phyloP scores from a whole-genome alignment of 116 monocot genomes.

The Iris pallida region DNA sequence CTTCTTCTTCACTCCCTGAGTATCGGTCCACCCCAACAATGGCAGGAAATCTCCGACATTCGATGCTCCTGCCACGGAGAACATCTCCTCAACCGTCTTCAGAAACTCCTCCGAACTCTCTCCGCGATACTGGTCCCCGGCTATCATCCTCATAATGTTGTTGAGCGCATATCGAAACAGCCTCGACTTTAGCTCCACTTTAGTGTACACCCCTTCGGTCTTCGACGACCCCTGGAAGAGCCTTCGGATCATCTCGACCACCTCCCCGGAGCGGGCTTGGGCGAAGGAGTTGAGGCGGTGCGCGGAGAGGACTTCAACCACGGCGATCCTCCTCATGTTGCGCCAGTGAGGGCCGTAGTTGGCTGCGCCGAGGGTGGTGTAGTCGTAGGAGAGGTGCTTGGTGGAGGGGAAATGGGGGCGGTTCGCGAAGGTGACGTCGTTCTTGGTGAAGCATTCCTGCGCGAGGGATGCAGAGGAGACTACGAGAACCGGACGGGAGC shows the following conservation, averaged over 20 bases:
- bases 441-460: slow-evolving; percentile 25
- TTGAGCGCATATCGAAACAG: slow-evolving; percentile 18
- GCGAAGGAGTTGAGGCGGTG: not conserved
- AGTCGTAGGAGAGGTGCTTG: slow-evolving; percentile 3
- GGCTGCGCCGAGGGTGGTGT: not conserved
- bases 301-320: not conserved
- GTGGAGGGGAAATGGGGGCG: slow-evolving; percentile 2
- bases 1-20: slow-evolving; percentile 3
- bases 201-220: not conserved
- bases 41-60: slow-evolving; percentile 25
- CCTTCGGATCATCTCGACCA: not conserved
- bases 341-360: slow-evolving; percentile 15
- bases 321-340: slow-evolving; percentile 11
- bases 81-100: slow-evolving; percentile 11
- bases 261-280: not conserved
- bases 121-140: slow-evolving; percentile 11
- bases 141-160: slow-evolving; percentile 29
- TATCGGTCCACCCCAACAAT: slow-evolving; percentile 9
- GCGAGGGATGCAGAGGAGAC: slow-evolving; percentile 18
- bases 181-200: slow-evolving; percentile 16
- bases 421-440: slow-evolving; percentile 13
- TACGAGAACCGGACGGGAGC: slow-evolving; percentile 6
- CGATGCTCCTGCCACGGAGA: not conserved
- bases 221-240: not conserved
- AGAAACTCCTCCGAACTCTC: not conserved